A percentile compares a stretch with the other conserved stretches of the same genome.
Conservation (phyloP, 768 basidiomycete species). For the Phlebiopsis gigantea region DNA sequence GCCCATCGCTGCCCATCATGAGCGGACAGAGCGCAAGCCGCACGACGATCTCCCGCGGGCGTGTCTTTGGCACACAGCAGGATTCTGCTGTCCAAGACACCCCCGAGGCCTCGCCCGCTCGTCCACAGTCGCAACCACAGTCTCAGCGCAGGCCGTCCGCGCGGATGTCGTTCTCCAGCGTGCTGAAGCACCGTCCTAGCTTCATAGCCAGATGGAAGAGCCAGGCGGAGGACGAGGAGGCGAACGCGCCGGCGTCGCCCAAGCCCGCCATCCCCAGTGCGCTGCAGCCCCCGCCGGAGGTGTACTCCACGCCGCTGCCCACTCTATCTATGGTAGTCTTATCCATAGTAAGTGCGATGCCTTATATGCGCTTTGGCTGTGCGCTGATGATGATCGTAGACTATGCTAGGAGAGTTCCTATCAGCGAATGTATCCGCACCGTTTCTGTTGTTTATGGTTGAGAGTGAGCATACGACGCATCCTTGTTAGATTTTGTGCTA, state of each 20-base stretch:
- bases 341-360: conserved; percentile 68
- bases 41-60: not conserved
- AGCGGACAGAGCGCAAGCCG: not conserved
- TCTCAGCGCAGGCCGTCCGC: conserved; percentile 10
- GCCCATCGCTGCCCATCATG: not conserved
- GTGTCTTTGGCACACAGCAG: not conserved
- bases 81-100: not conserved
- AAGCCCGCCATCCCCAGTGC: conserved; percentile 74
- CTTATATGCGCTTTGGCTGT: not conserved
- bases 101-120: not conserved
- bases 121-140: not conserved
- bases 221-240: conserved; percentile 19
- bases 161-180: conserved; percentile 22
- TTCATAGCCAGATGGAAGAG: conserved; percentile 19
- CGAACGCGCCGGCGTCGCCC: conserved; percentile 30
- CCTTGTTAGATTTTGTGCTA: conserved; percentile 25
- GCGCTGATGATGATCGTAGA: conserved; percentile 36
- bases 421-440: conserved; percentile 91
- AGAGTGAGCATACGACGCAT: conserved; percentile 43
- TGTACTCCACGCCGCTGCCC: conserved; percentile 77
- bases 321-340: conserved; percentile 85
- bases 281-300: conserved; percentile 54
- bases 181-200: conserved; percentile 17
- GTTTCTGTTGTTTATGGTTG: conserved; percentile 93
- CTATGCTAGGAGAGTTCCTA: conserved; percentile 92